Conservation (phyloP, 2,329 filamentous ascomycete species). For the Parascedosporium putredinis region DNA sequence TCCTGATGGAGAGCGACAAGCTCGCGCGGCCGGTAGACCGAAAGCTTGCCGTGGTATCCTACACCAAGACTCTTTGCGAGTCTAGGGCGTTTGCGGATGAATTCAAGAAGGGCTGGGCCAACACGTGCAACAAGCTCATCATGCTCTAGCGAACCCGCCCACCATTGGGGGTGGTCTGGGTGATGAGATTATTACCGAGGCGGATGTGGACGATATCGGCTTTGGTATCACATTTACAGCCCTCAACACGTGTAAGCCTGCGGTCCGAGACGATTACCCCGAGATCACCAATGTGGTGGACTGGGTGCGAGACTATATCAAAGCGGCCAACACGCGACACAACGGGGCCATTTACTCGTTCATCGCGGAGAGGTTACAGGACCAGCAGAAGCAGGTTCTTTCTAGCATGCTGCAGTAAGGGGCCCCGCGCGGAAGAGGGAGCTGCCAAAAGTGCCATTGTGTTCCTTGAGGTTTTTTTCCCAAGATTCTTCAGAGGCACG, state of each 20-base stretch:
- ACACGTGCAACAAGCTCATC: conserved; percentile 81
- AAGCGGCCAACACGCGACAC: conserved; percentile 64
- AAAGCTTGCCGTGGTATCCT: conserved; percentile 85
- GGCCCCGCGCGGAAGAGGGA: no score
- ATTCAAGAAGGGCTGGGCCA: conserved; percentile 82
- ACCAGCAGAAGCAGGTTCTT: conserved; percentile 39
- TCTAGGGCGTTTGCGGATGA: conserved; percentile 72
- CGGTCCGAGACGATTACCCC: conserved; percentile 69
- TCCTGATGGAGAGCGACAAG: conserved; percentile 82
- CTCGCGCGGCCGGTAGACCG: conserved; percentile 79
- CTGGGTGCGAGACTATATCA: conserved; percentile 75
- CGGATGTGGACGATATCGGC: conserved; percentile 87
- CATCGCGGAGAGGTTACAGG: conserved; percentile 58
- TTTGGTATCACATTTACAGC: conserved; percentile 94
- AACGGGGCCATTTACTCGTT: conserved; percentile 60
- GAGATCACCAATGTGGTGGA: conserved; percentile 71
- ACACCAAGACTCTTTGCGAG: conserved; percentile 84
- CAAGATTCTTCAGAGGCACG: no score
- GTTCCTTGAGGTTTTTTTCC: no score
- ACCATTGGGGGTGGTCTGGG: conserved; percentile 51
- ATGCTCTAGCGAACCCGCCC: conserved; percentile 84
- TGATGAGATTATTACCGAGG: conserved; percentile 71
- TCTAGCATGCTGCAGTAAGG: conserved; percentile 36
- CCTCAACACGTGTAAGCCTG: conserved; percentile 77
- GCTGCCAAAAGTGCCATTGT: no score